phyloP scores from a whole-genome alignment of 1,139 yeast species.

The Diutina ranongensis region DNA sequence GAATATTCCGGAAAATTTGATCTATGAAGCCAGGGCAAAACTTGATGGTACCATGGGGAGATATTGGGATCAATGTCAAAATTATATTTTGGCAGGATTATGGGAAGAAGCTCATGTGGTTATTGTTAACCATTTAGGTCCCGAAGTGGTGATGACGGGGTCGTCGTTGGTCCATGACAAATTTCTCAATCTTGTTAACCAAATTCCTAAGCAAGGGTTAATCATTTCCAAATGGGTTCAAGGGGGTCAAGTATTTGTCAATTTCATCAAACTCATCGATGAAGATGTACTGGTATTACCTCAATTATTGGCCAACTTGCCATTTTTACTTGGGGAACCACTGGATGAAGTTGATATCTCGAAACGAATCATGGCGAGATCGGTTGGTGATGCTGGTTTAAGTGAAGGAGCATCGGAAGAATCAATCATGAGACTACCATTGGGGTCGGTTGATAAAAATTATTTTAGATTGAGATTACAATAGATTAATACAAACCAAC shows the following conservation, averaged over 20 bases:
- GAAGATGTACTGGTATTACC: background rate
- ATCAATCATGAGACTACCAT: background rate
- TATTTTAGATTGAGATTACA: conserved; percentile 1
- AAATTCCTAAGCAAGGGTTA: background rate
- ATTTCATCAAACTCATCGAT: background rate
- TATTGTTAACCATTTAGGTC: background rate
- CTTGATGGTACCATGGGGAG: background rate
- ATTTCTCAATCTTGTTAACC: background rate
- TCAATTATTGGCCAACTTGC: background rate
- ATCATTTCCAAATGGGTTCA: background rate
- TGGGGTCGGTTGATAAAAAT: background rate
- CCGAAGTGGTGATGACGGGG: conserved; percentile 2
- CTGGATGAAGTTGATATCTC: background rate
- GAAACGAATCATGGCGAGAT: background rate
- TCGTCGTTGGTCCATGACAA: background rate
- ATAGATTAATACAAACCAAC: background rate
- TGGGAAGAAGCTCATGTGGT: background rate
- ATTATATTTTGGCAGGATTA: background rate
- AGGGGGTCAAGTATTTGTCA: background rate
- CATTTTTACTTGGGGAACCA: background rate
- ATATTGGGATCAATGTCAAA: background rate
- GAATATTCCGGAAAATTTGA: background rate
- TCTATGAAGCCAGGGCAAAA: background rate
- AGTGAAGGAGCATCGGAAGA: background rate
- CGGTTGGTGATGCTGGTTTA: background rate